Evolutionary conservation across 2,329 filamentous ascomycete species (phyloP), one percentile per base, ranked within the genome.

Genomic region (Esteya vermicola): DNA sequence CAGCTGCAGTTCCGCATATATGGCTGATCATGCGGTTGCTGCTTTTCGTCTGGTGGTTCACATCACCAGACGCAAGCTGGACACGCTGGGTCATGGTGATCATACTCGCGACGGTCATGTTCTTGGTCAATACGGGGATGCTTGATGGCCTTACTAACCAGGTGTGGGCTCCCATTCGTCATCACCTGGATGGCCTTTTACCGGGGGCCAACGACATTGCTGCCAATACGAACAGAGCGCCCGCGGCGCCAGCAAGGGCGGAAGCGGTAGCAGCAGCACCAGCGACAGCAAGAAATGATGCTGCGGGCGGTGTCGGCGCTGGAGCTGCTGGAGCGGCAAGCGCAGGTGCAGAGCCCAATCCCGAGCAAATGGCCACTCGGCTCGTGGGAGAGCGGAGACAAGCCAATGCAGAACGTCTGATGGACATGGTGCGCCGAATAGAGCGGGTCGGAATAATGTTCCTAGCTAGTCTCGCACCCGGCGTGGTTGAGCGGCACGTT

Each of bases 11-110:
- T 61, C 72, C 72, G n/a, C 68, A 78, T 39, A 52, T 80, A 22
- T 80, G 75, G 75, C 61, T 79, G 38, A 48, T 78, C 1, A 57
- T 74, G 27, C 67, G 75, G 8, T 56, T 81, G 9, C 60, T 64
- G 10, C 55, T 72, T 6, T 77, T 80, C 51, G 65, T 79, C 12
- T 80, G 73, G 72, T 74, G 76, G 56, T 78, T 80, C 45, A 78
- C 75, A 1, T 66, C 67, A 9, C 67, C 70, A 0, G 63, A 66
- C 33, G 62, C 67, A 3, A 76, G 66, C 49, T 78, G 73, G 73
- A 65, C 65, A 9, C 66, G 74, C 36, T 77, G 69, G 67, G 49
- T 72, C 8, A 67, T 67, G 18, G 65, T 79, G 19, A 59, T 72
- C 32, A 58, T 62, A 7, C 58, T 76, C 25, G 72, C 74, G 7